A percentile compares a stretch with the other conserved stretches of the same genome.
Conservation (phyloP, 495 filamentous ascomycete genomes). For the Viridothelium virens region DNA sequence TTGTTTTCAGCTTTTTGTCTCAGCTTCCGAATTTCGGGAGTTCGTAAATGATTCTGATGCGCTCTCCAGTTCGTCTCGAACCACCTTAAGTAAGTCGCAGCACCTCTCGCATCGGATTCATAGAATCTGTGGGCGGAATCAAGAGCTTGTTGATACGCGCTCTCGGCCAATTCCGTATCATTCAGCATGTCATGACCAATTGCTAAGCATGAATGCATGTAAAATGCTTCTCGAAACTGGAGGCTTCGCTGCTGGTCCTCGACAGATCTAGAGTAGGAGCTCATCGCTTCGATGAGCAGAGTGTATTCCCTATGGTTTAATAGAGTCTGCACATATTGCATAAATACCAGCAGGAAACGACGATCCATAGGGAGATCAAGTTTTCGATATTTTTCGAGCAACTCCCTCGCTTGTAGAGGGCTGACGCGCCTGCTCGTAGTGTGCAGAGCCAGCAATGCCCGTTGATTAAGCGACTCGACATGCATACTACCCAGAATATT, state of each 20-base stretch:
- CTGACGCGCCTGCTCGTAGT: neutral
- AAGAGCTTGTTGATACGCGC: neutral
- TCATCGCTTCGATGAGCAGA: neutral
- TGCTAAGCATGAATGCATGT: slow-evolving; percentile 2
- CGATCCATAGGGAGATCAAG: neutral
- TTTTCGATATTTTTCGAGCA: neutral
- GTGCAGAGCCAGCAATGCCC: neutral
- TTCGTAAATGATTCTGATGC: neutral
- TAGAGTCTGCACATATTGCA: neutral
- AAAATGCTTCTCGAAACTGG: neutral
- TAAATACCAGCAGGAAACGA: neutral
- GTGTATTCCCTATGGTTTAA: neutral
- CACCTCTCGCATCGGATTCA: neutral
- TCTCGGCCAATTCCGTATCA: neutral
- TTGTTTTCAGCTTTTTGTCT: neutral
- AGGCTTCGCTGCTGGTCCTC: neutral
- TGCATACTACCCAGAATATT: neutral
- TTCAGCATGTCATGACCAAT: neutral
- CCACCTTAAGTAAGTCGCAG: neutral
- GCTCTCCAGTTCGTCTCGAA: neutral
- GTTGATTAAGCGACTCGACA: neutral
- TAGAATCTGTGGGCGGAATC: neutral
- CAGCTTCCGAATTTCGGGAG: neutral
- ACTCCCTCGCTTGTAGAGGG: neutral
- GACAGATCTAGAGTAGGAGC: neutral